phyloP scores from a whole-genome alignment of 1,284 basidiomycete species.

The Rhodotorula sp. region DNA sequence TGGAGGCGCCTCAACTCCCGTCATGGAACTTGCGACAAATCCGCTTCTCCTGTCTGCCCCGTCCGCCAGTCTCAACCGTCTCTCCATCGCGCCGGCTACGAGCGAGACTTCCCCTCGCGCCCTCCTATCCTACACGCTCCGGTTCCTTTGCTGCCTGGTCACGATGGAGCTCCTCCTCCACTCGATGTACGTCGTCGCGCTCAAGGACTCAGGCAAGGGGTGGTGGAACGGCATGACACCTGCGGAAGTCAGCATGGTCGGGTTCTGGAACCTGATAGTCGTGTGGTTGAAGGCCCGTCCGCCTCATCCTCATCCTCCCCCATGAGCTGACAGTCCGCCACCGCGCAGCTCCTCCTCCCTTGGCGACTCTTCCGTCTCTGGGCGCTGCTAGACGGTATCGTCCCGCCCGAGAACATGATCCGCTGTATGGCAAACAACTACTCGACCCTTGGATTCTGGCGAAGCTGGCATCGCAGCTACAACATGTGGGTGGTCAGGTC shows the following conservation, averaged over 20 bases:
- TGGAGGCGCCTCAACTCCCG: slow-evolving; percentile 20
- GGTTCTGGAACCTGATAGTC: slow-evolving; percentile 94
- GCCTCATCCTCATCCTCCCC: background rate
- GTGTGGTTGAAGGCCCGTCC: slow-evolving; percentile 87
- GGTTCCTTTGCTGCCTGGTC: slow-evolving; percentile 70
- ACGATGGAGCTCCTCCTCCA: slow-evolving; percentile 92
- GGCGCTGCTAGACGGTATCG: slow-evolving; percentile 84
- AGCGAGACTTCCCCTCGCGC: slow-evolving; percentile 47
- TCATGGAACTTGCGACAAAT: too few relatives aligned
- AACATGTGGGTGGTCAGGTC: slow-evolving; percentile 93
- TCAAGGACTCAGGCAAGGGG: slow-evolving; percentile 65
- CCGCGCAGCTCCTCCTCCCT: slow-evolving; percentile 75
- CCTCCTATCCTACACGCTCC: slow-evolving; percentile 60
- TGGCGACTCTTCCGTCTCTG: slow-evolving; percentile 98
- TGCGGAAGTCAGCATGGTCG: slow-evolving; percentile 83
- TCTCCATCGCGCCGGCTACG: background rate
- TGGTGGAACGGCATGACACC: slow-evolving; percentile 64
- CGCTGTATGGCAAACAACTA: slow-evolving; percentile 99
- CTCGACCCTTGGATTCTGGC: slow-evolving; percentile 88
- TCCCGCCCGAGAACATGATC: slow-evolving; percentile 98
- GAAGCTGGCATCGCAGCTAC: slow-evolving; percentile 93
- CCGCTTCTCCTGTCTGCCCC: too few relatives aligned
- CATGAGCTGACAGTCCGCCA: background rate
- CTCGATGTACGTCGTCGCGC: slow-evolving; percentile 94
- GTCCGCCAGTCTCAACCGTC: background rate